These are phyloP conservation scores for Mariannaea elegans DNA, from an alignment of 2,329 filamentous ascomycete genomes.

Conservation along the genomic window DNA sequence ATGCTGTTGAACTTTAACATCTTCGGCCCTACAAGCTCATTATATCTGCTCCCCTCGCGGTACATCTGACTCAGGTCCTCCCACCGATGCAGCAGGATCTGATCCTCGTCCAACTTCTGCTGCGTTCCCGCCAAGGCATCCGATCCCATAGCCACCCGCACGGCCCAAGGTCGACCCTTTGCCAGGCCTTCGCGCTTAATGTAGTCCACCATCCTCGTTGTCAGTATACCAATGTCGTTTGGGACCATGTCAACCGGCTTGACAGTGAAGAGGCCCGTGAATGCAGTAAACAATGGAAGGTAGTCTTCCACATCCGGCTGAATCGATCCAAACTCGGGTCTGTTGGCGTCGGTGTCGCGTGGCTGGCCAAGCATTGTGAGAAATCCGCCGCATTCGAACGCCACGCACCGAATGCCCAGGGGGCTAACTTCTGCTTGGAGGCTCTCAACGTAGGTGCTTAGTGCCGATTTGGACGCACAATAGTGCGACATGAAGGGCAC, in stretches of 20 bases:
- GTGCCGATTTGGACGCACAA: slow-evolving; percentile 41
- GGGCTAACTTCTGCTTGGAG: slow-evolving; percentile 42
- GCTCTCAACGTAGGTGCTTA: slow-evolving; percentile 41
- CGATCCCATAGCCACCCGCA: slow-evolving; percentile 10
- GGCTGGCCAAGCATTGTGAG: slow-evolving; percentile 41
- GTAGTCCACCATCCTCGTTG: slow-evolving; percentile 16
- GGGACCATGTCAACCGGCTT: too few relatives aligned
- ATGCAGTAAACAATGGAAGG: background rate
- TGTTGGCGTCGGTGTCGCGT: too few relatives aligned
- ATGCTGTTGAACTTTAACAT: too few relatives aligned
- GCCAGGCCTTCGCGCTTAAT: slow-evolving; percentile 41
- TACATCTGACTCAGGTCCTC: too few relatives aligned
- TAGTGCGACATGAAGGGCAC: slow-evolving; percentile 46
- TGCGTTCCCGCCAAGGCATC: slow-evolving; percentile 17
- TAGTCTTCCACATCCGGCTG: too few relatives aligned
- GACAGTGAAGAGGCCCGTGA: too few relatives aligned
- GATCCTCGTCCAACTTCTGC: too few relatives aligned
- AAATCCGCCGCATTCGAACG: slow-evolving; percentile 46
- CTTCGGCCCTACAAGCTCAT: too few relatives aligned
- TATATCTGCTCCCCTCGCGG: too few relatives aligned
- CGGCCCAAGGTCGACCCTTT: slow-evolving; percentile 7
- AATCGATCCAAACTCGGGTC: too few relatives aligned
- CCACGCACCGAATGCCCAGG: slow-evolving; percentile 42
- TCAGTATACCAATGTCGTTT: too few relatives aligned
- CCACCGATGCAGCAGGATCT: too few relatives aligned